Percentiles rank a stretch among this genome's conserved stretches.
These are phyloP conservation scores for Tulasnella sp. DNA, from an alignment of 768 basidiomycete genomes.

Conservation along the genomic window DNA sequence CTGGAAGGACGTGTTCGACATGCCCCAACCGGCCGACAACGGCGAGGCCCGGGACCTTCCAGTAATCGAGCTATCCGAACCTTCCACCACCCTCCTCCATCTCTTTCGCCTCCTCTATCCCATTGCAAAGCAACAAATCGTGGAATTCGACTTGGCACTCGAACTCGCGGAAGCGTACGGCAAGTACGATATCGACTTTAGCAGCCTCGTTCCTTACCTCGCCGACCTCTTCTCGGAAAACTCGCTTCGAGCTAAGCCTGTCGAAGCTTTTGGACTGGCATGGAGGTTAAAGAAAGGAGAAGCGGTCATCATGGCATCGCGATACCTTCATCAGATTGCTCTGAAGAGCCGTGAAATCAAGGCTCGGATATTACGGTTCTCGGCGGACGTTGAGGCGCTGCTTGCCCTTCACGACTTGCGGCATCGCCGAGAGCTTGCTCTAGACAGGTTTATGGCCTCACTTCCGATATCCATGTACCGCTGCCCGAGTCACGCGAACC, in stretches of 20 bases:
- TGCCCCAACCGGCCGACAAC: neutral
- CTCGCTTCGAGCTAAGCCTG: neutral
- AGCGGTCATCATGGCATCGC: neutral
- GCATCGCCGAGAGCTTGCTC: neutral
- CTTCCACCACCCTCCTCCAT: neutral
- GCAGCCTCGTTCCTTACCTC: neutral
- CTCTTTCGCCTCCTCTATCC: slow-evolving; percentile 12
- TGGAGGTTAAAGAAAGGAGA: slow-evolving; percentile 11
- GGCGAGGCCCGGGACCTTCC: neutral
- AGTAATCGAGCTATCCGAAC: neutral
- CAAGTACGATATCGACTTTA: neutral
- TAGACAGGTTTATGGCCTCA: neutral
- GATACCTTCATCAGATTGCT: neutral
- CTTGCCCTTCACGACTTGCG: neutral
- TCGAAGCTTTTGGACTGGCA: slow-evolving; percentile 8
- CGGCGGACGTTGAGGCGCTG: neutral
- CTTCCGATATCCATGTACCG: neutral
- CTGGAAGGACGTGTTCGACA: neutral
- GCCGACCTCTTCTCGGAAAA: neutral
- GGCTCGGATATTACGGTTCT: neutral
- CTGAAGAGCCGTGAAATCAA: neutral
- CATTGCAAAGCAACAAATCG: neutral
- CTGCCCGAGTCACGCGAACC: neutral
- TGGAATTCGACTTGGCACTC: neutral
- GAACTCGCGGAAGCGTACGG: neutral